Base-by-base conservation (phyloP, 495 filamentous ascomycete species). In the Usnea hakonensis region DNA sequence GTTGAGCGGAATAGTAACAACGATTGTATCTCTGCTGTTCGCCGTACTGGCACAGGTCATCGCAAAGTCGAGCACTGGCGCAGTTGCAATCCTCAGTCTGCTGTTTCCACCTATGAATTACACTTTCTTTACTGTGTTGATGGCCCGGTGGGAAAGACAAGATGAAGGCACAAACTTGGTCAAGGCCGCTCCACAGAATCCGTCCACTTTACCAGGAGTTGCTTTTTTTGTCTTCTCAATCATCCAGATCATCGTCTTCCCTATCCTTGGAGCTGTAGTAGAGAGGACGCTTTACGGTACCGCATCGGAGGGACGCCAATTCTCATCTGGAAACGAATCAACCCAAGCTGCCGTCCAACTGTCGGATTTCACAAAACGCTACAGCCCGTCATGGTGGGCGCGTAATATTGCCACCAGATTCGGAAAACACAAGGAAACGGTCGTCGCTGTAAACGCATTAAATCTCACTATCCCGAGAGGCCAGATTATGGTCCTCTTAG, bases 211-310 rank as follows among this genome's bases (percentile, higher is more conserved):
- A 3, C 83, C 87, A 0, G 87, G 82, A 0, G 81, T 90, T 55
- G 84, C 78, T 0, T 75, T 91, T 21, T 90, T 83, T 77, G 67
- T 90, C 4, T 85, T 92, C 58, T 68, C 89, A 33, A 74, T 88
- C 35, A 67, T 90, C 26, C 91, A 96, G 67, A 89, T 87, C 40
- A 66, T 94, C 41, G 78, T 76, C 6, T 96, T 87, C 72, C 86
- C 87, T 3, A 60, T 90, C 23, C 71, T 94, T 14, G 91, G 81
- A 1, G 86, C 86, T 23, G 63, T 87, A 2, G 75, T 94, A 23
- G 91, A 96, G 72, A 77, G 84, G n/a, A 75, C 70, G 21, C 77
- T 94, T 3, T 90, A 90, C 67, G 90, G 90, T 14, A 91, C 88
- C 3, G 79, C 83, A 7, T 84, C 85, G 0, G 79, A 83, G 38